A percentile compares a stretch with the other conserved stretches of the same genome.
phyloP scores from a whole-genome alignment of 2,329 filamentous ascomycete species.

The Ceratocystis ficicola region DNA sequence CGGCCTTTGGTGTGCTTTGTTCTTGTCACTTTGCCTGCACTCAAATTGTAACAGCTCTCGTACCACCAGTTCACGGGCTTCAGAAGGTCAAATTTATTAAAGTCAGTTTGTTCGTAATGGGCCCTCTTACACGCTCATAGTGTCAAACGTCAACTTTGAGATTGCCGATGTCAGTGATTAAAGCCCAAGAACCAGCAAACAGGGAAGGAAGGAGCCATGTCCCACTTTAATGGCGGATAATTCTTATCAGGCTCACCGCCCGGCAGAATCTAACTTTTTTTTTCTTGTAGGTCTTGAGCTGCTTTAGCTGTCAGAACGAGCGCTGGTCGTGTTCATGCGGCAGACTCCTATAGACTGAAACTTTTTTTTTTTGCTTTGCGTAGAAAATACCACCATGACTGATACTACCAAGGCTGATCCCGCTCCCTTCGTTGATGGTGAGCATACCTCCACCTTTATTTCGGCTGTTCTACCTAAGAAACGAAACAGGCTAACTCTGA shows the following conservation, averaged over 20 bases:
- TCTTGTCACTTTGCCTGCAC: background rate
- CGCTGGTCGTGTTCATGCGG: too few species aligned
- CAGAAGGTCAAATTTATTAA: background rate
- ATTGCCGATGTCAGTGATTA: background rate
- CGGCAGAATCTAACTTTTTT: conserved; percentile 22
- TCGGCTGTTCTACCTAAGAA: background rate
- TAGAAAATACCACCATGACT: background rate
- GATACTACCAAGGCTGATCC: conserved; percentile 9
- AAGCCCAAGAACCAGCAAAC: background rate
- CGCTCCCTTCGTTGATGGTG: conserved; percentile 21
- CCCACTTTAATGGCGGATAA: conserved; percentile 3
- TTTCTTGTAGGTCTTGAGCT: conserved; percentile 9
- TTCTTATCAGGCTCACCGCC: conserved; percentile 16
- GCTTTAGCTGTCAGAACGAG: too few species aligned
- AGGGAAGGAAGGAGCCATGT: background rate
- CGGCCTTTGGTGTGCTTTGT: background rate
- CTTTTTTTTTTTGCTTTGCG: background rate
- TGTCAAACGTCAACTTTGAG: background rate
- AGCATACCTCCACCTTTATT: background rate
- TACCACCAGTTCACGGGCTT: background rate
- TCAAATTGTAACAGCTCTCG: background rate
- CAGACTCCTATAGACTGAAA: too few species aligned
- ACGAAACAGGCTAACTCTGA: background rate
- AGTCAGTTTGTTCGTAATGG: background rate
- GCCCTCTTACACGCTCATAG: background rate